Base-by-base conservation (phyloP, 257 asterid species). In the Fraxinus americana region DNA sequence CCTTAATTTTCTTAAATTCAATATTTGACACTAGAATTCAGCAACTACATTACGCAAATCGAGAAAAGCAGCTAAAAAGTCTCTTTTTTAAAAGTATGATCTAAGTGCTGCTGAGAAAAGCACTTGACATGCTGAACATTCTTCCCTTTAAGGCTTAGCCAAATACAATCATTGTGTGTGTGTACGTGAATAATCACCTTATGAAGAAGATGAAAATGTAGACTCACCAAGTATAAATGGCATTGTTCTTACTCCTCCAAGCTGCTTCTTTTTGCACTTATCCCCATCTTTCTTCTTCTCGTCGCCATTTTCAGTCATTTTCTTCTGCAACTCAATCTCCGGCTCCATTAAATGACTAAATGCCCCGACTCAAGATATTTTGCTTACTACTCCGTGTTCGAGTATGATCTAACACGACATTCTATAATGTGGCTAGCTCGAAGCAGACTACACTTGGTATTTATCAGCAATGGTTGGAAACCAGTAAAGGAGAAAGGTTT, bases 191-290 rank as follows among this genome's bases (percentile, higher is more conserved):
- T 16, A 17, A 50, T 50, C 61, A 50, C 7, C 23, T 52, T 17
- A 52, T 61, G 68, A 61, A 61, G 13, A 61, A 21, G 30, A 69
- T 27, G 32, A 41, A 61, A 73, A 19, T 75, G 34, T 17, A 25
- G 14, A 79, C 86, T 76, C 34, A 89, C 97, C 95, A 73, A 92
- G 97, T 75, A 92, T 92, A 82, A 92, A 90, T 36, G 97, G 97
- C 96, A 92, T 89, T 65, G 97, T 89, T 83, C 83, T 86, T 69
- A 92, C 77, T 71, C 94, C 97, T 72, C 97, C 95, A 78, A 87
- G 91, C 81, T 82, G 81, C 77, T 68, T 80, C 83, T 48, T 73
- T 57, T 71, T 80, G 72, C 71, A 65, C 10, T 23, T 72, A 35
- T 0, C 54, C 21, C 21, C 34, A 71, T 74, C 75, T 19, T 77